A percentile compares a stretch with the other conserved stretches of the same genome.
phyloP scores from a whole-genome alignment of 2,329 filamentous ascomycete genomes.

The Pseudocercospora musae region DNA sequence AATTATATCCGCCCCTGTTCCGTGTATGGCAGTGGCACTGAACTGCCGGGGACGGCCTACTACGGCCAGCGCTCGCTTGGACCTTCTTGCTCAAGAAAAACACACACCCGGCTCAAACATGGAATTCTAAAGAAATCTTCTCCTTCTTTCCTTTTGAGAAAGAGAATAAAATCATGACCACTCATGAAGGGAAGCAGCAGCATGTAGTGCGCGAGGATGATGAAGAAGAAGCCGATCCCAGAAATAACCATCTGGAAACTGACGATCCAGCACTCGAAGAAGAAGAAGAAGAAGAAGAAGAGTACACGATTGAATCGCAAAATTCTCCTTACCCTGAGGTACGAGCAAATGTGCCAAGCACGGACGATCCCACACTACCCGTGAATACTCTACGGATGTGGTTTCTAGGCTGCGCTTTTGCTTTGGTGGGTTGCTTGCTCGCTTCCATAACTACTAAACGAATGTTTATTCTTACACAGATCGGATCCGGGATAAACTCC shows the following conservation, averaged over 20 bases:
- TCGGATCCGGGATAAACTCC: slow-evolving; percentile 3
- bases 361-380: neutral
- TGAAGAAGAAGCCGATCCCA: neutral
- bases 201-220: neutral
- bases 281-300: too few species aligned
- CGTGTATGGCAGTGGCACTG: neutral
- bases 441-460: too few species aligned
- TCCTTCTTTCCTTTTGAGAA: neutral
- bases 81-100: too few species aligned
- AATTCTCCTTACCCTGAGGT: slow-evolving; percentile 2
- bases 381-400: slow-evolving; percentile 3
- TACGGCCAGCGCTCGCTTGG: neutral
- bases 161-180: neutral
- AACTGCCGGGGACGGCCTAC: neutral
- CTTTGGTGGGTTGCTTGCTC: neutral
- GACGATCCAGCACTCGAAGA: neutral
- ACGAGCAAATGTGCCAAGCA: slow-evolving; percentile 2
- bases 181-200: neutral
- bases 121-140: neutral
- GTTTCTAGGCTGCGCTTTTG: neutral
- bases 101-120: too few species aligned
- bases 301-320: neutral
- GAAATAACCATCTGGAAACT: neutral
- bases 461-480: too few species aligned
- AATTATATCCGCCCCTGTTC: neutral